A percentile compares a stretch with the other conserved stretches of the same genome.
Evolutionary conservation across 1,284 basidiomycete genomes (phyloP).

Genomic region (Neonothopanus nambi): DNA sequence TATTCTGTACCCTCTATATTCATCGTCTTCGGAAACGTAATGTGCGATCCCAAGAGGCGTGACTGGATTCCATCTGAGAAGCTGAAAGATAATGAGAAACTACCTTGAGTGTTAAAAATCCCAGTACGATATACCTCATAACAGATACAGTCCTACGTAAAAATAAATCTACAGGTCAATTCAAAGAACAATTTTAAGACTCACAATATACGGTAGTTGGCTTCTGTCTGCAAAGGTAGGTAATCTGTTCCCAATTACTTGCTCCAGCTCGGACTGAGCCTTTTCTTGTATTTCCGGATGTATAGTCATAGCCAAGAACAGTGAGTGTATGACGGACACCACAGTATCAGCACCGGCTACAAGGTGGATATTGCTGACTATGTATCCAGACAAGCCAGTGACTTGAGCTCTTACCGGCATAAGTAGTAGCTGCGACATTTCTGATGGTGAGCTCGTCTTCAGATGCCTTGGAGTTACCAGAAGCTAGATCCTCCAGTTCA

Average conservation of each 20-base stretch:
- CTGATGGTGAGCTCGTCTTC: constrained; percentile 36
- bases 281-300: constrained; percentile 37
- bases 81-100: constrained; percentile 20
- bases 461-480: constrained; percentile 17
- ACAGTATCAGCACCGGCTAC: constrained; percentile 35
- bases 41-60: constrained; percentile 41
- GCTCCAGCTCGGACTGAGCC: constrained; percentile 38
- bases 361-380: background rate
- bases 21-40: constrained; percentile 38
- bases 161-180: no score
- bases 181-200: constrained; percentile 9
- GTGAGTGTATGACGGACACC: constrained; percentile 34
- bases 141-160: constrained; percentile 32
- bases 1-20: constrained; percentile 43
- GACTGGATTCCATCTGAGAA: constrained; percentile 47
- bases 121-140: constrained; percentile 27
- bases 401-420: constrained; percentile 33
- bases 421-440: constrained; percentile 44
- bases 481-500: constrained; percentile 35
- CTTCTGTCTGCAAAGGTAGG: constrained; percentile 37
- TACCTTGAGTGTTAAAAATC: background rate
- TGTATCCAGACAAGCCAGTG: background rate
- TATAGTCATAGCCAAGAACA: constrained; percentile 38
- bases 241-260: constrained; percentile 31
- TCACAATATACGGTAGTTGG: constrained; percentile 36